Percentiles rank a stretch among this genome's conserved stretches.
phyloP scores from a whole-genome alignment of 108 stramenopile genomes.

The Cyclostephanos invisitatus region DNA sequence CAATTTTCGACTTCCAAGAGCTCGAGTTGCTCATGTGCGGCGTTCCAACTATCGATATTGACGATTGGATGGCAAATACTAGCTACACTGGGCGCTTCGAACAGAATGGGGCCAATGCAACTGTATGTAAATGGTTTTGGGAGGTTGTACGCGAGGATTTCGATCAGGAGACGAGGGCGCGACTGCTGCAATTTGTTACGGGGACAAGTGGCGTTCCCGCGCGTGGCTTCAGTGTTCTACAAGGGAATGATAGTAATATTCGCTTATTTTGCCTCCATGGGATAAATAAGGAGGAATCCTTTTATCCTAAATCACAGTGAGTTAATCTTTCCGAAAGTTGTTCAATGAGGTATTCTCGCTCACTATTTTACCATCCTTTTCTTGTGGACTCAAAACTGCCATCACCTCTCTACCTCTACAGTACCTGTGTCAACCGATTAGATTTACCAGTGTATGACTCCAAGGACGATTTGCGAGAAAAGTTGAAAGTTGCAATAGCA shows the following conservation, averaged over 20 bases:
- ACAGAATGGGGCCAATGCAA: slow-evolving; percentile 50
- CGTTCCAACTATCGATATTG: slow-evolving; percentile 91
- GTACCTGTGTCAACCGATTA: slow-evolving; percentile 96
- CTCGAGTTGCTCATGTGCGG: slow-evolving; percentile 98
- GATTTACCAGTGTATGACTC: slow-evolving; percentile 91
- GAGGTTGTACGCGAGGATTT: slow-evolving; percentile 87
- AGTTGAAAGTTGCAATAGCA: slow-evolving; percentile 88
- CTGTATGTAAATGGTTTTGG: slow-evolving; percentile 95
- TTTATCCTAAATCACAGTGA: slow-evolving; percentile 91
- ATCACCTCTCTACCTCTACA: slow-evolving; percentile 5
- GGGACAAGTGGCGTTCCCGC: slow-evolving; percentile 94
- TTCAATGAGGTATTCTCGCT: background rate
- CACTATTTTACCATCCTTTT: background rate
- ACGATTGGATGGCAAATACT: slow-evolving; percentile 91
- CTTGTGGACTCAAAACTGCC: background rate
- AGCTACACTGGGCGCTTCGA: slow-evolving; percentile 84
- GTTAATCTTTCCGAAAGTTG: background rate
- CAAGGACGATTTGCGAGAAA: slow-evolving; percentile 82
- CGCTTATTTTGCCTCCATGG: slow-evolving; percentile 95
- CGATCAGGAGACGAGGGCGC: slow-evolving; percentile 91
- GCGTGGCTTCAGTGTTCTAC: slow-evolving; percentile 92
- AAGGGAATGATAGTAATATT: slow-evolving; percentile 94
- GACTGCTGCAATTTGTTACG: slow-evolving; percentile 96
- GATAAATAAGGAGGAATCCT: slow-evolving; percentile 52
- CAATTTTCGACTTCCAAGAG: slow-evolving; percentile 96